phyloP scores from a whole-genome alignment of 768 basidiomycete genomes.

The Infundibulicybe gibba region DNA sequence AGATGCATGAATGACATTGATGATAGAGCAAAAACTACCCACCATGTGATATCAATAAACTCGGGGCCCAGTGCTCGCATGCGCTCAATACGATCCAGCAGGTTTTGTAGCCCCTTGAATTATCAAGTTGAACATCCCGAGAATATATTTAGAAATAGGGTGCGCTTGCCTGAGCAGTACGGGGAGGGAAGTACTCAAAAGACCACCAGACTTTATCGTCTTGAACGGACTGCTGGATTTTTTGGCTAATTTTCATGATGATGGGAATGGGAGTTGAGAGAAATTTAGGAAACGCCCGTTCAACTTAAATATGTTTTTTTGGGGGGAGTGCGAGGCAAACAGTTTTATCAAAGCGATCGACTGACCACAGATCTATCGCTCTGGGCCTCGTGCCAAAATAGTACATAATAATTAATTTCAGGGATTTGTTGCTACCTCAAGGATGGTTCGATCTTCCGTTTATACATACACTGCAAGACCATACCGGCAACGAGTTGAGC shows the following conservation, averaged over 20 bases:
- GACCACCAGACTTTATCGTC: slow-evolving; percentile 96
- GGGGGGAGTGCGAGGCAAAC: no score
- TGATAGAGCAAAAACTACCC: slow-evolving; percentile 11
- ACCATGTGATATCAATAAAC: slow-evolving; percentile 98
- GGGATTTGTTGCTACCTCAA: no score
- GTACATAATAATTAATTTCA: no score
- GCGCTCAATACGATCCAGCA: slow-evolving; percentile 96
- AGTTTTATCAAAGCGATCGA: no score
- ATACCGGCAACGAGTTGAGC: no score
- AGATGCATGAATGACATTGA: slow-evolving; percentile 1
- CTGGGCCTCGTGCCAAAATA: no score
- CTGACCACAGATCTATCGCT: no score
- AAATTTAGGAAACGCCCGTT: slow-evolving; percentile 3
- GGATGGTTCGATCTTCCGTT: no score
- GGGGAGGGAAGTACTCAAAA: slow-evolving; percentile 97
- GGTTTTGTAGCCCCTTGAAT: slow-evolving; percentile 83
- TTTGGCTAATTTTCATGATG: slow-evolving; percentile 91
- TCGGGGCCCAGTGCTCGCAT: slow-evolving; percentile 95
- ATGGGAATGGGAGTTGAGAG: slow-evolving; percentile 19
- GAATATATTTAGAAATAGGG: not conserved
- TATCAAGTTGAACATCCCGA: slow-evolving; percentile 3
- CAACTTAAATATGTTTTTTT: slow-evolving; percentile 1
- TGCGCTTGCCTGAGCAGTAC: slow-evolving; percentile 80
- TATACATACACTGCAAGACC: no score
- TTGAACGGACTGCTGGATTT: slow-evolving; percentile 81